Evolutionary conservation across 2,329 filamentous ascomycete genomes (phyloP), one percentile per base, ranked within the genome.

Genomic region (Cordyceps javanica): DNA sequence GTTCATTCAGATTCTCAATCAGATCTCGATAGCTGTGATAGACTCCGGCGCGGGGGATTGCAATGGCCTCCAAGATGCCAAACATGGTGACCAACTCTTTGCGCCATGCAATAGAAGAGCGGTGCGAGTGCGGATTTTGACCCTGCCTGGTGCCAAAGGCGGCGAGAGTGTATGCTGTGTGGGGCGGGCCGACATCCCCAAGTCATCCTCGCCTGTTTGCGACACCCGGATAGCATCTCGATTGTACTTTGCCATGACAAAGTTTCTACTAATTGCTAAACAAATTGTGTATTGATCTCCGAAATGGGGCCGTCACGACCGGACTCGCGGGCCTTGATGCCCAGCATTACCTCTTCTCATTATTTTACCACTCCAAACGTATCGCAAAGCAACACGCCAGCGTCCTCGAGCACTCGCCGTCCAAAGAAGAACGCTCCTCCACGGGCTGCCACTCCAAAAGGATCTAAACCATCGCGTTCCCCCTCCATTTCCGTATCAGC

Each of bases 11-110:
- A 36, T 73, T 68, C 42, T 67, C 66, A 60, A 76, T 73, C 23
- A 77, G 67, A 14, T 75, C 73, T 16, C 76, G 74, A 60, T 72
- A 75, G n/a, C 70, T 69, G 54, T 63, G 63, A 60, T 70, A 77
- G 55, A 75, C 65, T 58, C 66, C 70, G 34, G 66, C 65, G 60
- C 70, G 65, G 54, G 72, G 72, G 60, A 72, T 67, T 14, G 70
- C 65, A 54, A 73, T 69, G 42, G 74, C 68, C 60, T 73, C 72
- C 54, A 77, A 67, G 51, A 77, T 73, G 63, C 73, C 74, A 58
- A 77, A 77, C 74, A 77, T 75, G 61, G 62, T 62, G 63, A 62
- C 62, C 60, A 64, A 58, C 62, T 58, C 60, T 57, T 61, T 55
- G 63, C 63, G 62, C 66, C 66, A 64, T 68, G 61, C 62, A 59